phyloP scores from a whole-genome alignment of 2,329 filamentous ascomycete genomes.

The Colletotrichum kahawae region DNA sequence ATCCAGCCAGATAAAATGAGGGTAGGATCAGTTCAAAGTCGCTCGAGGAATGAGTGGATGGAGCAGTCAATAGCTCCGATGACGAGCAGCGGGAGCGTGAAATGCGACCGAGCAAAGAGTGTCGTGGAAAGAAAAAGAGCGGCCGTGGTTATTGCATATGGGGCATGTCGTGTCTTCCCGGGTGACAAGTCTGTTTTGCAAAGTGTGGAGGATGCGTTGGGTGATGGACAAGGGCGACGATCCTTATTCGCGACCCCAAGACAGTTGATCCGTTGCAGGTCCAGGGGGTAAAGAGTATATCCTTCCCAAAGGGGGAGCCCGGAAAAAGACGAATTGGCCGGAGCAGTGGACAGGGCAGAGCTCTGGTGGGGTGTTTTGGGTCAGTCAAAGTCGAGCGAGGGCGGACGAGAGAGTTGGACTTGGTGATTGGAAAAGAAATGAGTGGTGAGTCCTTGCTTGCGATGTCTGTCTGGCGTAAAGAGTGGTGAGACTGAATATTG shows the following conservation, averaged over 20 bases:
- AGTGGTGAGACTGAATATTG: slow-evolving; percentile 9
- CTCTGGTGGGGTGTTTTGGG: slow-evolving; percentile 5
- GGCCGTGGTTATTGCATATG: slow-evolving; percentile 15
- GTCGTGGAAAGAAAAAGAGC: slow-evolving; percentile 11
- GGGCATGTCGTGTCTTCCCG: slow-evolving; percentile 19
- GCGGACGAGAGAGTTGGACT: not conserved
- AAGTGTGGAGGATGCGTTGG: slow-evolving; percentile 9
- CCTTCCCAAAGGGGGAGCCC: slow-evolving; percentile 6
- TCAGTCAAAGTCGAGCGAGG: slow-evolving; percentile 1
- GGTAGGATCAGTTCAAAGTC: not conserved
- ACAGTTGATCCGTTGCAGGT: slow-evolving; percentile 16
- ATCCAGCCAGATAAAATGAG: not conserved
- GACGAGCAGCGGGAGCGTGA: not conserved
- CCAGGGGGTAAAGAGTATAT: not conserved
- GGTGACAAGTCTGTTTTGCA: not conserved
- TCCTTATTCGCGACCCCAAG: slow-evolving; percentile 22
- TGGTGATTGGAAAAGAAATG: slow-evolving; percentile 13
- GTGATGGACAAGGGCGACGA: slow-evolving; percentile 20
- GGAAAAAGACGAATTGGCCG: not conserved
- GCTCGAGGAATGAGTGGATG: not conserved
- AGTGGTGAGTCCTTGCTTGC: slow-evolving; percentile 5
- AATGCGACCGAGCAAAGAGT: slow-evolving; percentile 4
- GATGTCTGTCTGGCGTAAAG: slow-evolving; percentile 7
- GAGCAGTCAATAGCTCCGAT: slow-evolving; percentile 7
- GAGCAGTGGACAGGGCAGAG: not conserved